Conservation (phyloP, 257 asterid species). For the Striga asiatica region DNA sequence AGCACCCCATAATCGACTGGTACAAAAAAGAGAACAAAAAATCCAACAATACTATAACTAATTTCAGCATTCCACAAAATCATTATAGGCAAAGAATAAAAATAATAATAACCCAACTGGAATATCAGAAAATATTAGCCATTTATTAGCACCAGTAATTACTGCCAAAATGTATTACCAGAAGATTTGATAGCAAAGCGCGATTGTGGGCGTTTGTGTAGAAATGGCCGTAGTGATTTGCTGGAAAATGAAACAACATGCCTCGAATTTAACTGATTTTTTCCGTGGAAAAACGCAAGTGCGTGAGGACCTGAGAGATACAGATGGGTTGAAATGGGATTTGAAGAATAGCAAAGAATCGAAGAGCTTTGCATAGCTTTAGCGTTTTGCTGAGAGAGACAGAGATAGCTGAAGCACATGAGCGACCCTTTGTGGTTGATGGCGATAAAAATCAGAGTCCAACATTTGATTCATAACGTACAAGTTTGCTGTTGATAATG, state of each 20-base stretch:
- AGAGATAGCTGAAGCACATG: not conserved
- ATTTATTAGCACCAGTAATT: not conserved
- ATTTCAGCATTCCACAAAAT: not conserved
- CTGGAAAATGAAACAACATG: slow-evolving; percentile 13
- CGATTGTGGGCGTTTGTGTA: slow-evolving; percentile 18
- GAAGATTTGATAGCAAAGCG: slow-evolving; percentile 20
- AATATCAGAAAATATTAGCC: no score
- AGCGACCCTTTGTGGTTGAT: no score
- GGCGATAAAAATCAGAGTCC: not conserved
- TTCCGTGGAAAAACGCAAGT: slow-evolving; percentile 8
- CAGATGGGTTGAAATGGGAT: slow-evolving; percentile 12
- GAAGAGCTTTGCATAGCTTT: slow-evolving; percentile 39
- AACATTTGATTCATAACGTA: slow-evolving; percentile 5
- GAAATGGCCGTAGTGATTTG: slow-evolving; percentile 17
- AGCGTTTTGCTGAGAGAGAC: not conserved
- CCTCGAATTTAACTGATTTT: slow-evolving; percentile 11
- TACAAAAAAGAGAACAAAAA: no score
- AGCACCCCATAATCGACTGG: no score
- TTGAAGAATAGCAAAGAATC: slow-evolving; percentile 31
- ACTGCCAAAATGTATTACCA: slow-evolving; percentile 24
- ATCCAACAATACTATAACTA: not conserved
- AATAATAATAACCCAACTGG: no score
- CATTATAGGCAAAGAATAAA: not conserved
- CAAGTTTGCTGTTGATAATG: not conserved
- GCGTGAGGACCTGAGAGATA: slow-evolving; percentile 12